phyloP scores from a whole-genome alignment of 768 basidiomycete species.

The Amanita brunnescens region DNA sequence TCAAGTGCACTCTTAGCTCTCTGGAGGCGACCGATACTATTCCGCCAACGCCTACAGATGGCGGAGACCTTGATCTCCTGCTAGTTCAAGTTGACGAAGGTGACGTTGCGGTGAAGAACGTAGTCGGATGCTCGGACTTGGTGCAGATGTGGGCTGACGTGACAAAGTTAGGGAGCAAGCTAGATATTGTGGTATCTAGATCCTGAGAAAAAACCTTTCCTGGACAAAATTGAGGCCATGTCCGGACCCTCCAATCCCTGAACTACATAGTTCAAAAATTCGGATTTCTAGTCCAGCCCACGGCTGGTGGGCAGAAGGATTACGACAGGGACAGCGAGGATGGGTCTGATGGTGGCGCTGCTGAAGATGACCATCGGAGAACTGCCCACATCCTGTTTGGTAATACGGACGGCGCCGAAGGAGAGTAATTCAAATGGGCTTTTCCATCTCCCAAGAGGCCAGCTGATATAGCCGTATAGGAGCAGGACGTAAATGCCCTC shows the following conservation, averaged over 20 bases:
- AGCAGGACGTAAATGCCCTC: neutral
- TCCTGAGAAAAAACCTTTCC: slow-evolving; percentile 20
- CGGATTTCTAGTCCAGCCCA: slow-evolving; percentile 11
- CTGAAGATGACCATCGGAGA: slow-evolving; percentile 44
- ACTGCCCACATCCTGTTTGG: slow-evolving; percentile 54
- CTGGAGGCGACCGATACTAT: slow-evolving; percentile 4
- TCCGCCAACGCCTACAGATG: neutral
- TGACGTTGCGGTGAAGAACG: slow-evolving; percentile 54
- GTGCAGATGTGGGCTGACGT: slow-evolving; percentile 50
- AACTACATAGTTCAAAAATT: slow-evolving; percentile 18
- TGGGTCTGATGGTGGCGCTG: slow-evolving; percentile 24
- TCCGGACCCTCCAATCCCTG: neutral
- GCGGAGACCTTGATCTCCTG: slow-evolving; percentile 7
- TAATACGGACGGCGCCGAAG: neutral
- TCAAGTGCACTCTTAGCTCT: slow-evolving; percentile 44
- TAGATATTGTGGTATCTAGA: slow-evolving; percentile 40
- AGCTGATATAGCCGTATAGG: neutral
- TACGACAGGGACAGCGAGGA: slow-evolving; percentile 22
- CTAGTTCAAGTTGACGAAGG: slow-evolving; percentile 16
- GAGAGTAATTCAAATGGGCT: slow-evolving; percentile 3
- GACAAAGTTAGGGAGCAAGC: slow-evolving; percentile 32
- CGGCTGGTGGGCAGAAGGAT: neutral
- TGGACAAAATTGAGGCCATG: slow-evolving; percentile 13
- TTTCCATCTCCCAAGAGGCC: slow-evolving; percentile 12
- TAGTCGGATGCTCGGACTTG: slow-evolving; percentile 40